Base-by-base conservation (phyloP, 805 yeast genomes). In the Ogataea paraovalis region DNA sequence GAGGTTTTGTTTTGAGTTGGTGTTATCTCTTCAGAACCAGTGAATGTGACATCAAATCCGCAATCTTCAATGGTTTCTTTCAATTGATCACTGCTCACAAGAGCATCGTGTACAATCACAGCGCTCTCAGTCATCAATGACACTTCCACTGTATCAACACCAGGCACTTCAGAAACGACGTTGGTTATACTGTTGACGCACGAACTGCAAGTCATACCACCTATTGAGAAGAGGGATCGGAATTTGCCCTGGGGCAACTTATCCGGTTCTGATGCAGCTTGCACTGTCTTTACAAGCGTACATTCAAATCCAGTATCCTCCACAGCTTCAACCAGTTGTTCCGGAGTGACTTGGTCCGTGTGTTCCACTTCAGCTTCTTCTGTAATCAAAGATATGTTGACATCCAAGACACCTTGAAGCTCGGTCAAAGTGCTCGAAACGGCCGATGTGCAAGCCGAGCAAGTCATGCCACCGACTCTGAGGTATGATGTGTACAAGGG, bases 201-300 rank as follows among this genome's bases (percentile, higher is more conserved):
- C 3, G 92, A 77, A 3, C 89, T 82, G 60, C 96, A 90, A 4
- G 96, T 89, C 96, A 89, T 89, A 4, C 96, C 96, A 14, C 65
- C 59, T 1, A 82, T 66, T 3, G 65, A 27, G 7, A 59, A 20
- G 10, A 42, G 16, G 3, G 62, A 53, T 22, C 33, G 46, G 20
- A 18, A 33, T 18, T 14, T 28, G 34, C 16, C 16, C 28, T 25
- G 28, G 9, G 28, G 9, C 28, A 25, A 6, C 9, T 25, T 25
- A 25, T 25, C n/a, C n/a, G n/a, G 10, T 25, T 25, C 28, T 6
- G 28, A 7, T 49, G 39, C 41, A 43, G 9, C 39, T 43, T 25
- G 32, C n/a, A 30, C 74, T 1, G 79, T 66, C 32, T 75, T 76
- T 20, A 66, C 61, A 3, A 88, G 60, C 3, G 55, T 57, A 1